Conservation (phyloP, 192 early-diverging fungal species). For the Linderina pennispora region DNA sequence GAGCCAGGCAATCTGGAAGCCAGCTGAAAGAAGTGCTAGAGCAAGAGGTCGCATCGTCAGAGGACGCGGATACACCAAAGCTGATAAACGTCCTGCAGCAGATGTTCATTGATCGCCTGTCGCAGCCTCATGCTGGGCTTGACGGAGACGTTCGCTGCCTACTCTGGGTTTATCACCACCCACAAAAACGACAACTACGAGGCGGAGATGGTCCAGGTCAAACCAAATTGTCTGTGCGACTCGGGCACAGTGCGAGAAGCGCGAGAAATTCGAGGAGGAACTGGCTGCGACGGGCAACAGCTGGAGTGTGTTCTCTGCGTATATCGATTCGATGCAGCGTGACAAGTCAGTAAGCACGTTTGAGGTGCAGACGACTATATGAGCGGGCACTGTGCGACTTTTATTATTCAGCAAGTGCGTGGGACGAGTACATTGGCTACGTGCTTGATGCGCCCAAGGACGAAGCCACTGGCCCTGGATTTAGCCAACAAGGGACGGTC, state of each 20-base stretch:
- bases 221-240: conserved; percentile 16
- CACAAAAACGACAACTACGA: conserved; percentile 21
- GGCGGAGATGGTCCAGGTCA: conserved; percentile 31
- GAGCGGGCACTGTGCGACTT: conserved; percentile 18
- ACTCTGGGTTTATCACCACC: conserved; percentile 33
- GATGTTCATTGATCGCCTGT: conserved; percentile 18
- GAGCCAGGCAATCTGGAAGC: conserved; percentile 20
- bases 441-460: conserved; percentile 1
- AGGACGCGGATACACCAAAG: neutral
- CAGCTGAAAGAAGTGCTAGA: conserved; percentile 19
- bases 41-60: neutral
- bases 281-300: conserved; percentile 7
- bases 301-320: conserved; percentile 14
- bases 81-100: conserved; percentile 17
- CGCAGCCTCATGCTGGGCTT: conserved; percentile 20
- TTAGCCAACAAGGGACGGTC: conserved; percentile 12
- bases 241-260: conserved; percentile 7
- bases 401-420: conserved; percentile 15
- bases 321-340: conserved; percentile 11
- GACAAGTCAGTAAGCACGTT: conserved; percentile 1
- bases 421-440: conserved; percentile 28
- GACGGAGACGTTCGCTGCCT: conserved; percentile 34
- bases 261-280: conserved; percentile 14
- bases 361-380: conserved; percentile 23
- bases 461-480: neutral